phyloP scores from a whole-genome alignment of 2,329 filamentous ascomycete species.

The Eutypa lata region DNA sequence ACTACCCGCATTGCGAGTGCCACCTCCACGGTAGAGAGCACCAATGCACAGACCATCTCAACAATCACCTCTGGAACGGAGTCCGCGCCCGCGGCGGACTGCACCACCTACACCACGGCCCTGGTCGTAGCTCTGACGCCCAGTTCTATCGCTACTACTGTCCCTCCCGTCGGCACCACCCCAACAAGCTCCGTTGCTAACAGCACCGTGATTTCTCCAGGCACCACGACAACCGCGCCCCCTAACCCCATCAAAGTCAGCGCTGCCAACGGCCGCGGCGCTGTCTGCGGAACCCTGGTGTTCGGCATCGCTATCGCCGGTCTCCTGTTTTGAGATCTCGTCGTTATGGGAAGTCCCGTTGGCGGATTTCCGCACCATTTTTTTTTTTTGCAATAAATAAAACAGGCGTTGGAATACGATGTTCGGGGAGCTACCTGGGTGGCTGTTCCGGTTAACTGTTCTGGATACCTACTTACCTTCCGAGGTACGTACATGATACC shows the following conservation, averaged over 20 bases:
- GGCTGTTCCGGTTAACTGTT: too few relatives aligned
- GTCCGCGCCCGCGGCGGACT: not conserved
- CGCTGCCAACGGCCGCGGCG: conserved; percentile 3
- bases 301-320: conserved; percentile 9
- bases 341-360: not conserved
- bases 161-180: too few relatives aligned
- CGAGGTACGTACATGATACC: not conserved
- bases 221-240: conserved; percentile 1
- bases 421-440: too few relatives aligned
- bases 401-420: too few relatives aligned
- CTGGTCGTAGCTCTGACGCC: not conserved
- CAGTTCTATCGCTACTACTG: not conserved
- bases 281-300: conserved; percentile 5
- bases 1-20: too few relatives aligned
- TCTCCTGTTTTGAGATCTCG: not conserved
- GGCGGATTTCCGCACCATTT: too few relatives aligned
- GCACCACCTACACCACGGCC: not conserved
- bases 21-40: too few relatives aligned
- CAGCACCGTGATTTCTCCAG: not conserved
- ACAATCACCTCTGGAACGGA: not conserved
- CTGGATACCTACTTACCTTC: too few relatives aligned
- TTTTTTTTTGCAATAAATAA: too few relatives aligned
- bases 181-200: not conserved
- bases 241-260: not conserved
- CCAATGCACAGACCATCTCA: not conserved